A percentile compares a stretch with the other conserved stretches of the same genome.
Evolutionary conservation across 495 filamentous ascomycete species (phyloP).

Genomic region (Annulohypoxylon bovei): DNA sequence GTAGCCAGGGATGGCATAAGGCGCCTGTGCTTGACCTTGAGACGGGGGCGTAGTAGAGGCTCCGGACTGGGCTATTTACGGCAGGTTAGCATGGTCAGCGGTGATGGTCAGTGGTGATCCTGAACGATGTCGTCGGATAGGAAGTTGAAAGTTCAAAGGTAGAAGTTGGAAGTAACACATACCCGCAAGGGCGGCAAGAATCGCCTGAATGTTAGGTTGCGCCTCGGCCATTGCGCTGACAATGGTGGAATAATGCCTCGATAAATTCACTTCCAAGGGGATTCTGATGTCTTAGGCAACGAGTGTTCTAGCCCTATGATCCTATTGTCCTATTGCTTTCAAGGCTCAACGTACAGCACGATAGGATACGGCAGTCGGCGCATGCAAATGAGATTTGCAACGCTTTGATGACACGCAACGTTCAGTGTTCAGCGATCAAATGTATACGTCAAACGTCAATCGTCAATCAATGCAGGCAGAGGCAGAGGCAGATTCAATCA

Average conservation of each 20-base stretch:
- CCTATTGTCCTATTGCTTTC: not conserved
- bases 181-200: slow-evolving; percentile 31
- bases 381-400: not conserved
- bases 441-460: slow-evolving; percentile 7
- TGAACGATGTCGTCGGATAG: not conserved
- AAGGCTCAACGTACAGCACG: not conserved
- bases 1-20: slow-evolving; percentile 53
- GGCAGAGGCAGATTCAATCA: slow-evolving; percentile 15
- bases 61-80: slow-evolving; percentile 19
- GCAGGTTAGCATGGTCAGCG: slow-evolving; percentile 7
- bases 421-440: slow-evolving; percentile 6
- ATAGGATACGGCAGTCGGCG: not conserved
- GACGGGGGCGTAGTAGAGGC: slow-evolving; percentile 49
- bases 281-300: not conserved
- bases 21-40: slow-evolving; percentile 47
- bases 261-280: not conserved
- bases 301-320: not conserved
- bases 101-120: not conserved
- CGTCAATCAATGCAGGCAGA: slow-evolving; percentile 10
- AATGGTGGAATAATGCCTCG: slow-evolving; percentile 10
- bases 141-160: not conserved
- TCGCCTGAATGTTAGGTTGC: slow-evolving; percentile 28
- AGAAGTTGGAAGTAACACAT: not conserved
- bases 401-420: not conserved
- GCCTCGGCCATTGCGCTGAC: slow-evolving; percentile 30